Percentiles rank a stretch among this genome's conserved stretches.
Evolutionary conservation across 345 rosid genomes (phyloP).

Genomic region (Gossypium herbaceum): DNA sequence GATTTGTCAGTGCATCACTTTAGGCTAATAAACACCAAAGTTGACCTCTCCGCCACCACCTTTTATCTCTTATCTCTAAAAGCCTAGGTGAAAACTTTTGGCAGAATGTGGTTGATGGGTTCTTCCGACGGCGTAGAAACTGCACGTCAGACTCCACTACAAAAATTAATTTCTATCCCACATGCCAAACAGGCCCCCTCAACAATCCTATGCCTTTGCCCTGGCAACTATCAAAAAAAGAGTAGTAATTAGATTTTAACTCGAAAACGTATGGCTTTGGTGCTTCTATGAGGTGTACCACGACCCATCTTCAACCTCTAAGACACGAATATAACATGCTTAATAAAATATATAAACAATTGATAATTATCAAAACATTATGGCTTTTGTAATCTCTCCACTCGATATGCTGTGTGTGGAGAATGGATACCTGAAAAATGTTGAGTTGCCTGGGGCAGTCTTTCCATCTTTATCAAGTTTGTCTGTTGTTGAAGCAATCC

Average conservation of each 20-base stretch:
- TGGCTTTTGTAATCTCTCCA: not conserved
- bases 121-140: slow-evolving; percentile 9
- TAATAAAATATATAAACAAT: not conserved
- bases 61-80: not conserved
- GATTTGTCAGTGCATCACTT: slow-evolving; percentile 6
- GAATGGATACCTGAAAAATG: not conserved
- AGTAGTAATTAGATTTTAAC: not conserved
- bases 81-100: not conserved
- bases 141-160: slow-evolving; percentile 12
- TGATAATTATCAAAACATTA: not conserved
- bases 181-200: not conserved
- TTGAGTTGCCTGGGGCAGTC: not conserved
- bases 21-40: slow-evolving; percentile 5
- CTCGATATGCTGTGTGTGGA: not conserved
- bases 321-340: not conserved
- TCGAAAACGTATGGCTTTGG: not conserved
- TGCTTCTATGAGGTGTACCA: slow-evolving; percentile 17
- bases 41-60: not conserved
- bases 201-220: not conserved
- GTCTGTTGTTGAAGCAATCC: not conserved
- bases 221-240: not conserved
- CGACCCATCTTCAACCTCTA: not conserved
- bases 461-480: not conserved
- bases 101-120: slow-evolving; percentile 7
- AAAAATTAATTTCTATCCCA: not conserved